A percentile compares a stretch with the other conserved stretches of the same genome.
Evolutionary conservation across 176 grass and related monocot genomes (phyloP).

Genomic region (Musa troglodytarum): DNA sequence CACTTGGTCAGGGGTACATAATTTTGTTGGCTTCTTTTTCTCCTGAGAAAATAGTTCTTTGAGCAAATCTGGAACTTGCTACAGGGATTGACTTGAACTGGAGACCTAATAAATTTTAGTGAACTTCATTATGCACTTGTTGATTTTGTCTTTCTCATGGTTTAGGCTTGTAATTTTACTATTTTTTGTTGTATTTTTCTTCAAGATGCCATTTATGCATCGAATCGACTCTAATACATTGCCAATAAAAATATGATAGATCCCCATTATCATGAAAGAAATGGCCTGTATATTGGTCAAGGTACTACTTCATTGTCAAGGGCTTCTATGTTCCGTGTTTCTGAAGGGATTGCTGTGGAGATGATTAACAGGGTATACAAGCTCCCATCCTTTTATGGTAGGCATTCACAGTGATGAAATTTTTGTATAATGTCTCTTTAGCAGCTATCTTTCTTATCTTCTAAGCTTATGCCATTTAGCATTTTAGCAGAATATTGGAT

Average conservation of each 20-base stretch:
- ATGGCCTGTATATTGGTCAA: constrained; percentile 81
- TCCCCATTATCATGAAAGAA: constrained; percentile 73
- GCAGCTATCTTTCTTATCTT: background rate
- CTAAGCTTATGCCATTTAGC: background rate
- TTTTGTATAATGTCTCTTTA: background rate
- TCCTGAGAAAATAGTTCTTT: no score
- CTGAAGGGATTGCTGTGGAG: constrained; percentile 73
- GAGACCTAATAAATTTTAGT: no score
- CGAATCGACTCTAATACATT: constrained; percentile 20
- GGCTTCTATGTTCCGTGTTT: constrained; percentile 74
- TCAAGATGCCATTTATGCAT: background rate
- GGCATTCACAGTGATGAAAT: constrained; percentile 6
- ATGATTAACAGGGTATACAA: constrained; percentile 78
- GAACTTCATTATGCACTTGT: no score
- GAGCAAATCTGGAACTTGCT: no score
- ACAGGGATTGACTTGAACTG: no score
- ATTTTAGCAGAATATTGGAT: background rate
- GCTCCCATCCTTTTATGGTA: constrained; percentile 96
- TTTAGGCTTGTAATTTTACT: background rate
- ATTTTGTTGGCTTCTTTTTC: no score
- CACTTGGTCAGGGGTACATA: no score
- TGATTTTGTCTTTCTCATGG: background rate
- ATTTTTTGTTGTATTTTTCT: background rate
- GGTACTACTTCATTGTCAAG: constrained; percentile 72
- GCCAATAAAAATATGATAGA: constrained; percentile 34